These are phyloP conservation scores for Oenanthe javanica DNA, from an alignment of 140 eudicot genomes.

Conservation along the genomic window DNA sequence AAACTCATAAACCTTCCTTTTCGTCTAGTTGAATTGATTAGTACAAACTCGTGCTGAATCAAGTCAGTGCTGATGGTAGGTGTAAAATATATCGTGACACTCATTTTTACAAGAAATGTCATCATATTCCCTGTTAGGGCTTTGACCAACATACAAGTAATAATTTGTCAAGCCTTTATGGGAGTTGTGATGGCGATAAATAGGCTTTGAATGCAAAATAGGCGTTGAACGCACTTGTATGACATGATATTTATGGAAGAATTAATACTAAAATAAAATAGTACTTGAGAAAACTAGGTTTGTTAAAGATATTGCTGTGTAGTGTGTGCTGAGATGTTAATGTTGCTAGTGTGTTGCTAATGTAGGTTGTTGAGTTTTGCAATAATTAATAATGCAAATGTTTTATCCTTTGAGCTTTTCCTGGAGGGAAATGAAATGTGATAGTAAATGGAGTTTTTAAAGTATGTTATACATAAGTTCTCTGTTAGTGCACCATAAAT, in stretches of 20 bases:
- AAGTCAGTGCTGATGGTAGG: neutral
- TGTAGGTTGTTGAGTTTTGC: no score
- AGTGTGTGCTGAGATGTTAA: no score
- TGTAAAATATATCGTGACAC: neutral
- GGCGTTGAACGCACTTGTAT: neutral
- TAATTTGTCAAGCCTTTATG: conserved; percentile 1
- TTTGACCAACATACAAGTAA: conserved; percentile 1
- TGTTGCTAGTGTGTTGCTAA: neutral
- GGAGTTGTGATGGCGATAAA: neutral
- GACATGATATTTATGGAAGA: neutral
- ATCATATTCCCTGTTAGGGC: neutral
- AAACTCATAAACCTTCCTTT: neutral
- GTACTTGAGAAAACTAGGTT: neutral
- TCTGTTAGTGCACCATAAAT: no score
- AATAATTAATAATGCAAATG: no score
- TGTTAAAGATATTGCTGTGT: neutral
- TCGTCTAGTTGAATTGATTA: neutral
- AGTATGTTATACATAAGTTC: no score
- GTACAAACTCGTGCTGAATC: neutral
- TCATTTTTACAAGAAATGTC: neutral
- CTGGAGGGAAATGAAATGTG: no score
- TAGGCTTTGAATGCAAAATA: neutral
- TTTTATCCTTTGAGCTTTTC: no score
- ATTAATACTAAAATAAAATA: neutral
- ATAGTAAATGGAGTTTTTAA: no score